A percentile compares a stretch with the other conserved stretches of the same genome.
Conservation (phyloP, 345 rosid species). For the Melaleuca alternifolia region DNA sequence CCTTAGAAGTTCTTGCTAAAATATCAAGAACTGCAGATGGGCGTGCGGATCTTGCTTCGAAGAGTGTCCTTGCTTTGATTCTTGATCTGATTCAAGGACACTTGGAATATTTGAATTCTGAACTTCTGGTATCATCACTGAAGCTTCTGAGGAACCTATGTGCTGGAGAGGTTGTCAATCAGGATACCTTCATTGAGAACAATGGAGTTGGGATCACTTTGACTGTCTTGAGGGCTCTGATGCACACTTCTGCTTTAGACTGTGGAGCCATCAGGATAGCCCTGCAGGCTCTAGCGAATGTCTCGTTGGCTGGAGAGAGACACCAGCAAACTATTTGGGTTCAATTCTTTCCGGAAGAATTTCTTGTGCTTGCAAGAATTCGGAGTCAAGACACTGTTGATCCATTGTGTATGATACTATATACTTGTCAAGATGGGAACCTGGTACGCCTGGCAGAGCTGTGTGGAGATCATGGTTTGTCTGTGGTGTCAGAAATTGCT, state of each 20-base stretch:
- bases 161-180: constrained; percentile 57
- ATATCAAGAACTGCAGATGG: constrained; percentile 34
- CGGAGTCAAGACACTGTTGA: constrained; percentile 42
- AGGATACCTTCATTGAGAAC: constrained; percentile 33
- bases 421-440: constrained; percentile 50
- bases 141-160: constrained; percentile 71
- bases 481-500: constrained; percentile 29
- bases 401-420: constrained; percentile 69
- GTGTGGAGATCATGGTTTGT: constrained; percentile 34
- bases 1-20: constrained; percentile 40
- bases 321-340: constrained; percentile 56
- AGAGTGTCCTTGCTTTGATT: constrained; percentile 25
- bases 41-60: constrained; percentile 53
- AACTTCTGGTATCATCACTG: constrained; percentile 22
- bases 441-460: constrained; percentile 24
- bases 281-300: constrained; percentile 66
- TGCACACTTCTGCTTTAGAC: constrained; percentile 16
- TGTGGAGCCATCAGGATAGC: constrained; percentile 31
- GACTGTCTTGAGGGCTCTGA: constrained; percentile 10
- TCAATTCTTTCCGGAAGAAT: constrained; percentile 37
- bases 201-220: constrained; percentile 34
- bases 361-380: constrained; percentile 28
- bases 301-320: constrained; percentile 45
- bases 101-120: constrained; percentile 11
- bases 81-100: constrained; percentile 31